Conservation (phyloP, 257 asterid species). For the Galeopsis tetrahit region DNA sequence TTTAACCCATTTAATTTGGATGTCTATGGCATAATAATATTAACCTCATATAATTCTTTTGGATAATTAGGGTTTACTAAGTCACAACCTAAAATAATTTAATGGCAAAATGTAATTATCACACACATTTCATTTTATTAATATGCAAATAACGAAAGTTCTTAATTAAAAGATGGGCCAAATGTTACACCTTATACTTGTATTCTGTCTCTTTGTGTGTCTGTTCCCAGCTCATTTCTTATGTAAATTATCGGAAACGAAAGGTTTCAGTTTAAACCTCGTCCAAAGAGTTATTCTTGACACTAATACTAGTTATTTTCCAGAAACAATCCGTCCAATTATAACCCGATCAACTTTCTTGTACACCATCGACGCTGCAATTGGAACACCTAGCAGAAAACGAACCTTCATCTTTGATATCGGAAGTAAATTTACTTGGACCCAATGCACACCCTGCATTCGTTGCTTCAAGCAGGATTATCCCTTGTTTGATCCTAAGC, state of each 20-base stretch:
- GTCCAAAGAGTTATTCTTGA: neutral
- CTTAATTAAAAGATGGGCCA: too few relatives aligned
- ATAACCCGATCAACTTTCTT: neutral
- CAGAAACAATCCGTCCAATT: neutral
- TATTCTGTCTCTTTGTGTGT: neutral
- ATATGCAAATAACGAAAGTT: too few relatives aligned
- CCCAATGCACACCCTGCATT: slow-evolving; percentile 11
- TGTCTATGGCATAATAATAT: too few relatives aligned
- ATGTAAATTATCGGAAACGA: neutral
- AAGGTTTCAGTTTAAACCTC: slow-evolving; percentile 18
- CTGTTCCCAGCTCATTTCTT: neutral
- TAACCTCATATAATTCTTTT: too few relatives aligned
- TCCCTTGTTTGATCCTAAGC: slow-evolving; percentile 23
- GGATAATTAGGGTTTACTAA: too few relatives aligned
- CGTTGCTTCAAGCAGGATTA: neutral
- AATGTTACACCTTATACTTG: neutral
- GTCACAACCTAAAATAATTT: too few relatives aligned
- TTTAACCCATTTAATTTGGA: too few relatives aligned
- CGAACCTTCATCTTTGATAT: slow-evolving; percentile 21
- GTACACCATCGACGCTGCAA: slow-evolving; percentile 17
- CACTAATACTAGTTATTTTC: neutral
- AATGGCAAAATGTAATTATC: too few relatives aligned
- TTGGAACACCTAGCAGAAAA: slow-evolving; percentile 18
- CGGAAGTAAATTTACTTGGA: slow-evolving; percentile 3
- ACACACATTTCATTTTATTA: too few relatives aligned